Conservation (phyloP, 2,329 filamentous ascomycete genomes). For the Pyrenophora tritici-repentis region DNA sequence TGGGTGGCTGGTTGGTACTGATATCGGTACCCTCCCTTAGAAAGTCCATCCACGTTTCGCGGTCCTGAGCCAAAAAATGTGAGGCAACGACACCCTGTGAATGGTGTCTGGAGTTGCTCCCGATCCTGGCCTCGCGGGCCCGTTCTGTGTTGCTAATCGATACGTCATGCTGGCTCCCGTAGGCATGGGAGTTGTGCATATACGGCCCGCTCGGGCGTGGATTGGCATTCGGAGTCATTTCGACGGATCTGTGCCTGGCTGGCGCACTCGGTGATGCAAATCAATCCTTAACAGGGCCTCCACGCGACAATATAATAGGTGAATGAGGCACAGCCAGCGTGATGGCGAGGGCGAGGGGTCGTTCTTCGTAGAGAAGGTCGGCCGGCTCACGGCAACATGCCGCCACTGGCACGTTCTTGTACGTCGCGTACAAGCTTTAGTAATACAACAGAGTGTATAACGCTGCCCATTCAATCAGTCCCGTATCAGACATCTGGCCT, state of each 20-base stretch:
- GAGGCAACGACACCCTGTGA: slow-evolving; percentile 35
- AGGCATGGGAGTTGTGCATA: slow-evolving; percentile 23
- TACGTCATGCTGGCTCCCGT: slow-evolving; percentile 20
- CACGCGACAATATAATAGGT: not conserved
- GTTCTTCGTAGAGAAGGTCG: slow-evolving; percentile 15
- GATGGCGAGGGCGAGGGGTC: slow-evolving; percentile 11
- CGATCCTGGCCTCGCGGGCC: slow-evolving; percentile 1
- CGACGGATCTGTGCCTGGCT: not conserved
- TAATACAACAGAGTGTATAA: slow-evolving; percentile 6
- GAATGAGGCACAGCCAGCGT: slow-evolving; percentile 1
- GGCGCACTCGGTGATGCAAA: not conserved
- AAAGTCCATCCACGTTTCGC: slow-evolving; percentile 47
- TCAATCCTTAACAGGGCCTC: not conserved
- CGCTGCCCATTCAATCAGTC: slow-evolving; percentile 5
- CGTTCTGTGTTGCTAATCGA: slow-evolving; percentile 14
- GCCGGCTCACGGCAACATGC: slow-evolving; percentile 35
- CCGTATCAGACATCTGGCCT: not conserved
- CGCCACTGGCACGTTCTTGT: slow-evolving; percentile 27
- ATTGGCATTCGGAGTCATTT: slow-evolving; percentile 22
- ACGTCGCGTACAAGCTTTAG: slow-evolving; percentile 4
- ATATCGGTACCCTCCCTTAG: slow-evolving; percentile 31
- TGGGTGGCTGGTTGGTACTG: slow-evolving; percentile 12
- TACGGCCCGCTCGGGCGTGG: slow-evolving; percentile 12
- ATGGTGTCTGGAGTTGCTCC: slow-evolving; percentile 10
- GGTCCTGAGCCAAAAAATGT: slow-evolving; percentile 35